Percentiles rank a stretch among this genome's conserved stretches.
Conservation (phyloP, 2,329 filamentous ascomycete genomes). For the Cyanodermella asteris region DNA sequence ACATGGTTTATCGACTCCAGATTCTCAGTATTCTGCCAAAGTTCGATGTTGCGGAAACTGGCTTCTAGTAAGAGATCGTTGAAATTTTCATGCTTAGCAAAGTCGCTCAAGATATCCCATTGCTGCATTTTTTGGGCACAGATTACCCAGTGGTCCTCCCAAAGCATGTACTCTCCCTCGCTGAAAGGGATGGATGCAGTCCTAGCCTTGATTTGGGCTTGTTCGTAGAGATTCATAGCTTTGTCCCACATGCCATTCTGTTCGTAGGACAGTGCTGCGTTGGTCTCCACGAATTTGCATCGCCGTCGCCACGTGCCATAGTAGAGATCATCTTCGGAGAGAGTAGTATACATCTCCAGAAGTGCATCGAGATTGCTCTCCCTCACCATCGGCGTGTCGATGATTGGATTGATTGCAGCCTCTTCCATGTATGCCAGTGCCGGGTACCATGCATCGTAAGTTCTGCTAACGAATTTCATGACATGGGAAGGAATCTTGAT, state of each 20-base stretch:
- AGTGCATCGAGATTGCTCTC: slow-evolving; percentile 93
- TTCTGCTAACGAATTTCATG: slow-evolving; percentile 82
- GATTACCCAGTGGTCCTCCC: slow-evolving; percentile 98
- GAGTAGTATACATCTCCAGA: slow-evolving; percentile 71
- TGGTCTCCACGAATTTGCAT: slow-evolving; percentile 93
- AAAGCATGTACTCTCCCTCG: slow-evolving; percentile 92
- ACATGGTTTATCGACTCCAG: slow-evolving; percentile 78
- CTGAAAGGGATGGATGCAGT: slow-evolving; percentile 94
- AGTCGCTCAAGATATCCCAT: slow-evolving; percentile 94
- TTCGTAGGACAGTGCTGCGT: slow-evolving; percentile 89
- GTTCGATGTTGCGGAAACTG: slow-evolving; percentile 86
- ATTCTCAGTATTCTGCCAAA: slow-evolving; percentile 72
- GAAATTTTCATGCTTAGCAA: slow-evolving; percentile 96
- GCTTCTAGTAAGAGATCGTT: slow-evolving; percentile 90
- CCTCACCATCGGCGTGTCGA: slow-evolving; percentile 62
- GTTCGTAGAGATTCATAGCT: slow-evolving; percentile 89
- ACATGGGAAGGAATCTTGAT: slow-evolving; percentile 92
- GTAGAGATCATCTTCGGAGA: slow-evolving; percentile 92
- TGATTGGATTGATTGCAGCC: slow-evolving; percentile 58
- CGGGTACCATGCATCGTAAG: slow-evolving; percentile 96
- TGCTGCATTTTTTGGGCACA: slow-evolving; percentile 97
- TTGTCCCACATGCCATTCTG: slow-evolving; percentile 99
- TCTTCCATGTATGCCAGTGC: slow-evolving; percentile 78
- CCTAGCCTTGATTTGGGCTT: slow-evolving; percentile 87
- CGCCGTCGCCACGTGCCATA: slow-evolving; percentile 92